These are phyloP conservation scores for Akanthomyces lecanii DNA, from an alignment of 2,329 filamentous ascomycete species.

Conservation along the genomic window DNA sequence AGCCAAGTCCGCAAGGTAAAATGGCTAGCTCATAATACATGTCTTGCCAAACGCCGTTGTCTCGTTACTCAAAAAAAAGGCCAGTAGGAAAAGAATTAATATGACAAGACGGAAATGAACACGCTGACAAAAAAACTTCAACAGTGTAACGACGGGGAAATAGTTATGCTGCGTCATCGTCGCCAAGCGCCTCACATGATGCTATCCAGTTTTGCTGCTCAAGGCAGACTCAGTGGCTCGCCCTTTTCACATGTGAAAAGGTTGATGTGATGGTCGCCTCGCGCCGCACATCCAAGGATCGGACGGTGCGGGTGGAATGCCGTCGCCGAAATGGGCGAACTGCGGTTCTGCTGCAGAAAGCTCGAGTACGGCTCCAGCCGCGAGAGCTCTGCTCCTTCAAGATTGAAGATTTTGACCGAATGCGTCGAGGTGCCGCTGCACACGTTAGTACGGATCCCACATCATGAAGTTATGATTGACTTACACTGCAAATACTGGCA, in stretches of 20 bases:
- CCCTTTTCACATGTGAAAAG: slow-evolving; percentile 68
- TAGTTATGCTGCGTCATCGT: neutral
- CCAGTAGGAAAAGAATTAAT: neutral
- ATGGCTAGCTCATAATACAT: slow-evolving; percentile 2
- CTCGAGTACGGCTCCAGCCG: slow-evolving; percentile 85
- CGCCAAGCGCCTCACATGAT: neutral
- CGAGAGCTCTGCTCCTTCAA: slow-evolving; percentile 74
- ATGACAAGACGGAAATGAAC: neutral
- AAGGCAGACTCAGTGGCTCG: slow-evolving; percentile 23
- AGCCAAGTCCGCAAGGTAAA: slow-evolving; percentile 10
- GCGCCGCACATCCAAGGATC: slow-evolving; percentile 80
- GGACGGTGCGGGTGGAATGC: slow-evolving; percentile 95
- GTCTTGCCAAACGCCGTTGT: slow-evolving; percentile 11
- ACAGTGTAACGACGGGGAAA: neutral
- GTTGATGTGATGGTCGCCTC: slow-evolving; percentile 87
- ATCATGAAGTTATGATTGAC: slow-evolving; percentile 32
- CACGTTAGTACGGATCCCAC: neutral
- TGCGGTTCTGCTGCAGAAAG: slow-evolving; percentile 76
- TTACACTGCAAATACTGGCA: slow-evolving; percentile 92
- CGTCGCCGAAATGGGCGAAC: slow-evolving; percentile 78
- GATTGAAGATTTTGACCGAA: slow-evolving; percentile 87
- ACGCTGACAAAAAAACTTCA: slow-evolving; percentile 1
- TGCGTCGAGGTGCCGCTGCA: slow-evolving; percentile 80
- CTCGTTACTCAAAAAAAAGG: slow-evolving; percentile 14
- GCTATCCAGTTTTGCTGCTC: neutral